Conservation (phyloP, 257 asterid species). For the Solanum verrucosum region DNA sequence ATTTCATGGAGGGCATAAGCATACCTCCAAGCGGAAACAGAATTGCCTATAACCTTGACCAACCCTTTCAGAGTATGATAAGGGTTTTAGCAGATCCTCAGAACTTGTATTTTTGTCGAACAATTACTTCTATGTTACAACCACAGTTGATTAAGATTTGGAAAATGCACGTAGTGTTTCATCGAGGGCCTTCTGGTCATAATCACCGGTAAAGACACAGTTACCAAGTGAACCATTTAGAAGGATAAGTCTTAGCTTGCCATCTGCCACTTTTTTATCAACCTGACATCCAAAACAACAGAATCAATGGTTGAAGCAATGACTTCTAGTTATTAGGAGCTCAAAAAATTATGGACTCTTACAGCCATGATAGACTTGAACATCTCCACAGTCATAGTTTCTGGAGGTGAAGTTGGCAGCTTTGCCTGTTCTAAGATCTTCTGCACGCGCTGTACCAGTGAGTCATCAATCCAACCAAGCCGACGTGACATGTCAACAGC, state of each 20-base stretch:
- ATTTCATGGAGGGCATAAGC: neutral
- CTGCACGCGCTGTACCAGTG: slow-evolving; percentile 64
- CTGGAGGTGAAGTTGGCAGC: slow-evolving; percentile 84
- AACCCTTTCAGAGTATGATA: neutral
- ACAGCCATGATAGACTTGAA: slow-evolving; percentile 96
- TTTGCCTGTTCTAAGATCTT: slow-evolving; percentile 60
- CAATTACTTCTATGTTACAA: neutral
- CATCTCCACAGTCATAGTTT: slow-evolving; percentile 70
- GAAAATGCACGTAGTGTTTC: slow-evolving; percentile 69
- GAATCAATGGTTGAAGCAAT: neutral
- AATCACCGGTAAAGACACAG: slow-evolving; percentile 90
- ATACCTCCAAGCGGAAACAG: neutral
- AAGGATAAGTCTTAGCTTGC: slow-evolving; percentile 81
- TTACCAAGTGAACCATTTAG: slow-evolving; percentile 84
- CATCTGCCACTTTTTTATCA: slow-evolving; percentile 96
- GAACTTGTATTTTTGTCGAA: neutral
- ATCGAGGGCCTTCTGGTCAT: slow-evolving; percentile 61
- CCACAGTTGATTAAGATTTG: slow-evolving; percentile 26
- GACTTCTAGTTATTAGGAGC: neutral
- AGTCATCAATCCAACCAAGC: slow-evolving; percentile 91
- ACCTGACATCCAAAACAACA: slow-evolving; percentile 41
- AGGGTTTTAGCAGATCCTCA: neutral
- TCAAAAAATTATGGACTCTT: slow-evolving; percentile 18
- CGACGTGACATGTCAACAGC: slow-evolving; percentile 92
- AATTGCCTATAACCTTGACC: neutral